Percentiles rank a stretch among this genome's conserved stretches.
phyloP scores from a whole-genome alignment of 192 early-diverging fungal species.

The Coemansia sp. region DNA sequence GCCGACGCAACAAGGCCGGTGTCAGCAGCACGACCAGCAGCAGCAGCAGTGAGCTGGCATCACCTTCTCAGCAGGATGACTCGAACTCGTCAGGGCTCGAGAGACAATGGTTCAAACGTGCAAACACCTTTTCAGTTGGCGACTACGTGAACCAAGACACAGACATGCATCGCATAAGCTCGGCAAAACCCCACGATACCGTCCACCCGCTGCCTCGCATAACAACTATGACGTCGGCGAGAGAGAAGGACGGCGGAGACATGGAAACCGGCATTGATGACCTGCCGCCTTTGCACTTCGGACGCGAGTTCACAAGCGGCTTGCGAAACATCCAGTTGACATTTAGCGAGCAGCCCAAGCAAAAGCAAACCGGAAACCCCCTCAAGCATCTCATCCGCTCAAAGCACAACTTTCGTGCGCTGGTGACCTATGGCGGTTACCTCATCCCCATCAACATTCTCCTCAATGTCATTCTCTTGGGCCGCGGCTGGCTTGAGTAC shows the following conservation, averaged over 20 bases:
- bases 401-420: constrained; percentile 51
- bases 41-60: constrained; percentile 10
- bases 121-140: constrained; percentile 30
- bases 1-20: too few species aligned
- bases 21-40: constrained; percentile 10
- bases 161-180: background rate
- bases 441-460: constrained; percentile 52
- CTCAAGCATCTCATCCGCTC: constrained; percentile 45
- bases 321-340: constrained; percentile 52
- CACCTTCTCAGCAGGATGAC: background rate
- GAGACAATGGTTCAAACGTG: constrained; percentile 27
- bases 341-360: constrained; percentile 22
- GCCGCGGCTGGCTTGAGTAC: constrained; percentile 50
- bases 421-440: constrained; percentile 54
- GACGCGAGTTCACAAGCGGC: constrained; percentile 43
- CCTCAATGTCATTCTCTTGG: constrained; percentile 52
- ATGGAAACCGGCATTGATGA: constrained; percentile 37
- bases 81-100: constrained; percentile 23
- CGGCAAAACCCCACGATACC: constrained; percentile 10
- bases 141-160: background rate
- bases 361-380: constrained; percentile 14
- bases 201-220: constrained; percentile 28
- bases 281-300: constrained; percentile 35
- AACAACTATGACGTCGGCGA: constrained; percentile 23
- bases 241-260: constrained; percentile 30